Evolutionary conservation across 495 filamentous ascomycete genomes (phyloP), one percentile per base, ranked within the genome.

Genomic region (Massariosphaeria phaeospora): DNA sequence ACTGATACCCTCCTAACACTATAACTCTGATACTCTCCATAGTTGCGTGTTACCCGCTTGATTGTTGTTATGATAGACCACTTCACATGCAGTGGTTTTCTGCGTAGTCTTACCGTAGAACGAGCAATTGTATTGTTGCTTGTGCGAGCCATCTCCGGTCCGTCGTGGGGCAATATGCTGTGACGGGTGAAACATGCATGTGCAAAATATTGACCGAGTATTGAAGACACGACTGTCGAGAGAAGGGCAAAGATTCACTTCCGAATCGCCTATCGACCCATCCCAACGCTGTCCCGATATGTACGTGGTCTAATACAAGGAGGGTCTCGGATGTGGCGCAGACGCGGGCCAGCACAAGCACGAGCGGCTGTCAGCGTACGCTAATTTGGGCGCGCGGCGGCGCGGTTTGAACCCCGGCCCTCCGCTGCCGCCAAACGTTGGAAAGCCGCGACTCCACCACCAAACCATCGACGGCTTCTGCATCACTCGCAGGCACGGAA

Each of bases 1-100:
- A 17, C 42, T 52, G 59, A 62, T 62, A 62, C 59, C 59, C 59
- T 31, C 56, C 17, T n/a, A n/a, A 42, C 38, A 27, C 48, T 30
- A 52, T n/a, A 6, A 38, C 27, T 51, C 13, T 29, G 13, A 26
- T 55, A n/a, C n/a, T n/a, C 10, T 24, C 23, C 9, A 10, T 41
- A 11, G 7, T 10, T 41, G 18, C 7, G 38, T 7, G 7, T 17
- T 41, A 17, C 38, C 10, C n/a, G n/a, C n/a, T n/a, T n/a, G n/a
- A n/a, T n/a, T n/a, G n/a, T n/a, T n/a, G n/a, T n/a, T n/a, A n/a
- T n/a, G n/a, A n/a, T n/a, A n/a, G n/a, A n/a, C 38, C 38, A 40
- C 20, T 23, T 21, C 38, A 17, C 38, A 40, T 23, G 38, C 20
- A 18, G 20, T 40, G 38, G 24, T 40, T 26, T 53, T 20, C 10